A percentile compares a stretch with the other conserved stretches of the same genome.
Conservation (phyloP, 805 yeast species). For the Myxozyma melibiosi region DNA sequence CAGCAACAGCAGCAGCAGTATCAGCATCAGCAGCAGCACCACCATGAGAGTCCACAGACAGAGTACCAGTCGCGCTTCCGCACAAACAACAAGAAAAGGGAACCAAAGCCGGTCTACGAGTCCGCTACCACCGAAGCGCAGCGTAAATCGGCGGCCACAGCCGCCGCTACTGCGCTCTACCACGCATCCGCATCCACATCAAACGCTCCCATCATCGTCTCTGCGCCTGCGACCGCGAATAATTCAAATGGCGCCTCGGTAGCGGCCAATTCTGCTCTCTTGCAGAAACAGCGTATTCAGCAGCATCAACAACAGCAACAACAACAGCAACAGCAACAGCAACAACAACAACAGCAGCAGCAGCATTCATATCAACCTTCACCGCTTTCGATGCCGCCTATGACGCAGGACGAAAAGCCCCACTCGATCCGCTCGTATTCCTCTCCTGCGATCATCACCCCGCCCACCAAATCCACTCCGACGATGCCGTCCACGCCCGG, state of each 20-base stretch:
- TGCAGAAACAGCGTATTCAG: not conserved
- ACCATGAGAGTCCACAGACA: not conserved
- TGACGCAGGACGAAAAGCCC: constrained; percentile 1
- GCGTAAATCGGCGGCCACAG: constrained; percentile 10
- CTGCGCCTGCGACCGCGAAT: not conserved
- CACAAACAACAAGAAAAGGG: not conserved
- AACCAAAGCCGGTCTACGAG: not conserved
- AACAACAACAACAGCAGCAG: not conserved
- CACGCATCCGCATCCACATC: constrained; percentile 2
- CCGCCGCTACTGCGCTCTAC: constrained; percentile 5
- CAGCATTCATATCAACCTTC: not conserved
- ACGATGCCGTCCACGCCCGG: not conserved
- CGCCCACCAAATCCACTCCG: not conserved
- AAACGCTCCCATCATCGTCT: constrained; percentile 4
- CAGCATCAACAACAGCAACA: constrained; percentile 3
- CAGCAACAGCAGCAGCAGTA: not conserved
- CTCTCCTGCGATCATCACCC: not conserved
- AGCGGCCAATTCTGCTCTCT: not conserved
- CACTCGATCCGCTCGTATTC: constrained; percentile 5
- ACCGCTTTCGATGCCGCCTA: constrained; percentile 2
- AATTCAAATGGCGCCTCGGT: constrained; percentile 2
- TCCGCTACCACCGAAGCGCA: not conserved
- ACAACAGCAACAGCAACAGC: constrained; percentile 1
- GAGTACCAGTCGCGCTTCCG: constrained; percentile 6
- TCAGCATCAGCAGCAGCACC: not conserved